Evolutionary conservation across 2,329 filamentous ascomycete genomes (phyloP).

Genomic region (Ascosphaera apis): DNA sequence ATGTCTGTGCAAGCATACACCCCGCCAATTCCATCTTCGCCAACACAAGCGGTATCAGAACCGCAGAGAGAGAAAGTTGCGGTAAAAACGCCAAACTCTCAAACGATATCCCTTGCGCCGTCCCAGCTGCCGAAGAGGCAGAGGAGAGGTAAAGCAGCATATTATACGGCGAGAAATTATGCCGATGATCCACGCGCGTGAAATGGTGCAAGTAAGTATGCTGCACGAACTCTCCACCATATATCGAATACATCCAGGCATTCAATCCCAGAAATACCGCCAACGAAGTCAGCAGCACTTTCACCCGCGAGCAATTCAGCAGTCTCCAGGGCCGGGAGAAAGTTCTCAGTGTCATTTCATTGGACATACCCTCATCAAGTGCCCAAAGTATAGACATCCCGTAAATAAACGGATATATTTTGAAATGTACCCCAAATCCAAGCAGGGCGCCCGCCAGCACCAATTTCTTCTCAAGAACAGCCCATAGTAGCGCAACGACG

Average conservation of each 20-base stretch:
- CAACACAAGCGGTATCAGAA: slow-evolving; percentile 51
- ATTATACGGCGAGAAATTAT: slow-evolving; percentile 97
- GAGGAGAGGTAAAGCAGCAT: slow-evolving; percentile 73
- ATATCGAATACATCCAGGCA: slow-evolving; percentile 51
- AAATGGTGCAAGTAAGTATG: slow-evolving; percentile 91
- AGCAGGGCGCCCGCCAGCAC: slow-evolving; percentile 49
- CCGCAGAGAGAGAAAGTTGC: slow-evolving; percentile 56
- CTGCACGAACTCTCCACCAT: slow-evolving; percentile 57
- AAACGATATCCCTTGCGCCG: slow-evolving; percentile 17
- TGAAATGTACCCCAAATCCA: slow-evolving; percentile 79
- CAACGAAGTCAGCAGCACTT: slow-evolving; percentile 35
- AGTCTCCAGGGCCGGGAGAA: slow-evolving; percentile 10
- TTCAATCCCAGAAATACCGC: slow-evolving; percentile 54
- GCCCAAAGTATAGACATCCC: slow-evolving; percentile 33
- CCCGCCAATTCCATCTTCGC: slow-evolving; percentile 62
- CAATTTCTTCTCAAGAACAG: slow-evolving; percentile 41
- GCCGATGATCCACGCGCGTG: slow-evolving; percentile 78
- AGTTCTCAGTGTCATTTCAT: slow-evolving; percentile 1
- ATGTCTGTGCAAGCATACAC: slow-evolving; percentile 83
- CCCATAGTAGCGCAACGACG: slow-evolving; percentile 65
- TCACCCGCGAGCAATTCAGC: slow-evolving; percentile 17
- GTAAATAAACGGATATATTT: slow-evolving; percentile 97
- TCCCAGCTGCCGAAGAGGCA: slow-evolving; percentile 24
- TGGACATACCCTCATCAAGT: slow-evolving; percentile 12
- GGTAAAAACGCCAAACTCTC: slow-evolving; percentile 77